Evolutionary conservation across 371 early-diverging fungal genomes (phyloP).

Genomic region (Syncephalastrum monosporum): DNA sequence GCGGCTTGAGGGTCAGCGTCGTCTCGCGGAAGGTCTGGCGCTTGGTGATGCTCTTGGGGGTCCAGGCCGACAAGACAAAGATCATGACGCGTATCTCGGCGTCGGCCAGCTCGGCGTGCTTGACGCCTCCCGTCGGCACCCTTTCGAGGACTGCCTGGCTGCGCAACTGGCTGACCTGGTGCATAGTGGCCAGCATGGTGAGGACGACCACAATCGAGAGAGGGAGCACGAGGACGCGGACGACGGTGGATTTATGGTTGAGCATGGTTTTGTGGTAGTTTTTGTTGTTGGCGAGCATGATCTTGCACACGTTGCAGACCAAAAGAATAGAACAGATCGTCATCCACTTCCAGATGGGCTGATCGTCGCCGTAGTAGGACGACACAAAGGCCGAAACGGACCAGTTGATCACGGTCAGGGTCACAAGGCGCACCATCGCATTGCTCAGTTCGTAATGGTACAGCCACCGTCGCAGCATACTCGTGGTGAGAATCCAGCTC

Average conservation of each 20-base stretch:
- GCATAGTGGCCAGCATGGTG: slow-evolving; percentile 48
- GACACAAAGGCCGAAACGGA: slow-evolving; percentile 45
- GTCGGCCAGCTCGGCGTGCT: slow-evolving; percentile 18
- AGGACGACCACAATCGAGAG: slow-evolving; percentile 46
- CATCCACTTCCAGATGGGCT: slow-evolving; percentile 55
- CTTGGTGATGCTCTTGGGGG: slow-evolving; percentile 31
- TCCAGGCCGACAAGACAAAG: slow-evolving; percentile 44
- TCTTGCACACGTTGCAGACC: slow-evolving; percentile 46
- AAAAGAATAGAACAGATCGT: slow-evolving; percentile 45
- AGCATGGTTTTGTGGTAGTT: slow-evolving; percentile 39
- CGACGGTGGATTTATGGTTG: slow-evolving; percentile 39
- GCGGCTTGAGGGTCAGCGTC: slow-evolving; percentile 32
- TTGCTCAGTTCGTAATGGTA: slow-evolving; percentile 59
- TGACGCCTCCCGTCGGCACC: slow-evolving; percentile 11
- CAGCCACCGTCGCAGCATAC: slow-evolving; percentile 62
- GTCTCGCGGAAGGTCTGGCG: slow-evolving; percentile 48
- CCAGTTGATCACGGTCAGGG: slow-evolving; percentile 54
- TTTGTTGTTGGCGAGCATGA: slow-evolving; percentile 44
- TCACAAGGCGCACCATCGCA: slow-evolving; percentile 58
- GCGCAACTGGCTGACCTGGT: slow-evolving; percentile 46
- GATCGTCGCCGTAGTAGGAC: slow-evolving; percentile 30
- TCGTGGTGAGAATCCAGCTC: slow-evolving; percentile 59
- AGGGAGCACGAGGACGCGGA: slow-evolving; percentile 49
- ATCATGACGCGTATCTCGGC: slow-evolving; percentile 42
- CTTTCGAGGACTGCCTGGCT: slow-evolving; percentile 19